These are phyloP conservation scores for Emiliania huxleyi DNA, from an alignment of 78 protist genomes.

Conservation along the genomic window DNA sequence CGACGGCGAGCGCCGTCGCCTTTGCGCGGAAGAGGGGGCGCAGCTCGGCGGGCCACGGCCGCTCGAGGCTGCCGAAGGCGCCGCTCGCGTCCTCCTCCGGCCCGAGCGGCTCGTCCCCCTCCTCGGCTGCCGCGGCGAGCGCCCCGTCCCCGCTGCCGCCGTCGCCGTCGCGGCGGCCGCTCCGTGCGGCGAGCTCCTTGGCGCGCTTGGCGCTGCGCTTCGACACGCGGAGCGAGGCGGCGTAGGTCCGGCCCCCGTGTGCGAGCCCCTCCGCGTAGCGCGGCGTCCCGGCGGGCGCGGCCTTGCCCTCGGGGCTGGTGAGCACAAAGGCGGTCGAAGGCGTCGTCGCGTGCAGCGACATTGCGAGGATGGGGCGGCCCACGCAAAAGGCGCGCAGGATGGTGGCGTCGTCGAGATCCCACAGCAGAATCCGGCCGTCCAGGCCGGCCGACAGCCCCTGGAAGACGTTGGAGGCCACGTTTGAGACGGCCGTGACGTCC, in stretches of 20 bases:
- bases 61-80: background rate
- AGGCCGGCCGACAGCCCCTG: background rate
- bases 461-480: too few species aligned
- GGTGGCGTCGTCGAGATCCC: conserved; percentile 2
- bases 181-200: background rate
- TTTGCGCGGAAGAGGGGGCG: background rate
- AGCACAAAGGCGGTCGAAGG: background rate
- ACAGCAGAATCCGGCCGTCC: background rate
- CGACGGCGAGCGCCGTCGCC: background rate
- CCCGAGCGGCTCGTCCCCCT: background rate
- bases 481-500: background rate
- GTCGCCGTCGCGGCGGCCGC: background rate
- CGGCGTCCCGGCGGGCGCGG: background rate
- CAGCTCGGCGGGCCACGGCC: background rate
- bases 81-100: too few species aligned
- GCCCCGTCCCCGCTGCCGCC: too few species aligned
- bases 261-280: background rate
- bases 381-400: background rate
- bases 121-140: background rate
- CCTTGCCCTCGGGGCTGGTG: background rate
- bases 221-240: background rate
- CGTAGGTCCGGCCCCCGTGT: background rate
- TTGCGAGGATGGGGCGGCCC: conserved; percentile 4
- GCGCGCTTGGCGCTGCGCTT: background rate
- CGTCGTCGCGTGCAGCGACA: background rate